Base-by-base conservation (phyloP, 139 green algal species). In the Chlamydomonas sp. region DNA sequence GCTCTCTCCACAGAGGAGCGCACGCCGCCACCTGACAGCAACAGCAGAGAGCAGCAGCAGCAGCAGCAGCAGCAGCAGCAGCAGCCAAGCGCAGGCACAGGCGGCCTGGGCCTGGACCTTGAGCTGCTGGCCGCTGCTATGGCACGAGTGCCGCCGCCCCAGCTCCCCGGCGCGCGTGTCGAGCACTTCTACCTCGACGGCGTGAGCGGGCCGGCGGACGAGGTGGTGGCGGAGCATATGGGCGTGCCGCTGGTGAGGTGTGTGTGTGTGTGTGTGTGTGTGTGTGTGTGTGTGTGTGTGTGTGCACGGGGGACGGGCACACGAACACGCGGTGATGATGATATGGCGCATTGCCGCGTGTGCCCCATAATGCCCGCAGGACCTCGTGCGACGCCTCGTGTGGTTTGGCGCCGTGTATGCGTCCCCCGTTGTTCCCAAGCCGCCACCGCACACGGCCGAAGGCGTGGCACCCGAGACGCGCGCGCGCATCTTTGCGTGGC, bases 371-470 rank as follows among this genome's bases (percentile, higher is more conserved):
- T n/a, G n/a, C n/a, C n/a, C 35, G 24, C 54, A 77, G 72, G 65
- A 72, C n/a, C 34, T 80, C 30, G n/a, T 70, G 3, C 1, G 39
- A 34, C 49, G 63, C 10, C 70, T 92, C 22, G 72, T 94, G 8
- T 80, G 81, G 35, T 95, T 93, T 65, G 89, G 89, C 4, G 80
- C 83, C 8, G 73, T 93, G 26, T 77, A 93, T 70, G 82, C 71
- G 48, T 89, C 76, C 58, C 76, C 76, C 36, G 78, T 94, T 5
- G 62, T 72, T 29, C 88, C 88, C 0, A 29, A 58, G 43, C 65
- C 75, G 0, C 67, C 35, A 33, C 36, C 13, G 3, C 2, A 48
- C 24, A 60, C 35, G 16, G 43, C 35, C 1, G 48, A 30, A 29
- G 48, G 48, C 2, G 49, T 70, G 38, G 31, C 35, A 5, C 10